Base-by-base conservation (phyloP, 2,329 filamentous ascomycete genomes). In the Colletotrichum destructivum region DNA sequence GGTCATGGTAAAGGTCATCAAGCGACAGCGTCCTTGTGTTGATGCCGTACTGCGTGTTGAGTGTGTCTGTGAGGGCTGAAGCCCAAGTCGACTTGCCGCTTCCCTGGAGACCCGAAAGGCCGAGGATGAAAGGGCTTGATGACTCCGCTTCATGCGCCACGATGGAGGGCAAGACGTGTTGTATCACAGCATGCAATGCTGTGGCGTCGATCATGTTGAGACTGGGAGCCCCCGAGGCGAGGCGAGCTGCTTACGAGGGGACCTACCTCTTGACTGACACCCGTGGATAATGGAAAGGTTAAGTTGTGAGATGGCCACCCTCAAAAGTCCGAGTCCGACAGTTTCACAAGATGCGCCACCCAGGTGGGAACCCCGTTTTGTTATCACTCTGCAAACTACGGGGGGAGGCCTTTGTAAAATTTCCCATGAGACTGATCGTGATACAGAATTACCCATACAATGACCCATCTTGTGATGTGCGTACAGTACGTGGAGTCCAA, bases 21-120 rank as follows among this genome's bases (percentile, higher is more conserved):
- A 73, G 51, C 11, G 71, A 73, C 7, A 73, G 51, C 7, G 66
- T 70, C n/a, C 64, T 56, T 15, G 71, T 73, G 16, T 61, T 73
- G 52, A 71, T 52, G 35, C 62, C 46, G 21, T 73, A 56, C 44
- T 73, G 62, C 51, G 31, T 40, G 56, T 66, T 73, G 47, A 73
- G 66, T 23, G 66, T 59, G 26, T 73, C 42, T n/a, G 46, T 64
- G 18, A 71, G 67, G 38, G 71, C 71, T 15, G 49, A 44, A 2
- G 71, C 71, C 71, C 71, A 73, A 31, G 71, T 73, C 51, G 71
- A 73, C 62, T 73, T 71, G 56, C 67, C 71, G 35, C 71, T 73
- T 13, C 67, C 71, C n/a, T 73, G 71, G 11, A 71, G 71, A 7
- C 71, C 71, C 11, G 67, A 73, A 49, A 71, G 38, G n/a, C 62